Base-by-base conservation (phyloP, 371 early-diverging fungal species). In the Zychaea mexicana region DNA sequence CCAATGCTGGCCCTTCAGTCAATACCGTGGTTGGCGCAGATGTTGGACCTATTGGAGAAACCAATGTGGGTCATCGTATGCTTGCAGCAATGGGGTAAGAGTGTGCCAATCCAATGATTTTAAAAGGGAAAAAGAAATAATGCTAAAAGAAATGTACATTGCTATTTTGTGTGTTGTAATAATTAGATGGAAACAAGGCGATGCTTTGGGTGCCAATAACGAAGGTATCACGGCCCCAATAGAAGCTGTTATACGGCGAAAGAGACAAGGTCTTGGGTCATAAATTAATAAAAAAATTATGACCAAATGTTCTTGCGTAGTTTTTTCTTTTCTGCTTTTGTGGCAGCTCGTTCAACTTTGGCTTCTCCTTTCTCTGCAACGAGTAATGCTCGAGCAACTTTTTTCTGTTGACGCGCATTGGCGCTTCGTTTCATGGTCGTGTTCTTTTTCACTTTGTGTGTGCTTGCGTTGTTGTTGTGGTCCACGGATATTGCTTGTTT, bases 191-290 rank as follows among this genome's bases (percentile, higher is more conserved):
- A 82, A 72, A 53, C 90, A 90, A 46, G 97, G 97, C 19, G 79
- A 89, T 63, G 91, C 92, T 21, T 79, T 96, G 24, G 97, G 97
- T 12, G 78, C 82, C 49, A 82, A 85, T 7, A 90, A 89, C 15
- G 82, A 77, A 19, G 97, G 97, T 60, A 94, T 95, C 33, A 77
- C 88, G 2, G 86, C 85, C 28, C 96, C 97, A 0, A 91, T 97
- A 55, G 92, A 95, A 52, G 95, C 92, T 17, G 81, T 94, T 60
- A 71, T 94, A 39, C 90, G 96, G 12, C 88, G 85, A 38, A 83
- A 86, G 42, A 81, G 88, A 30, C 72, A 78, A 67, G 96, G 96
- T 59, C 86, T 97, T 19, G 94, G 92, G n/a, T 73, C 86, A 33
- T 88, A 78, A 75, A 49, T 31, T 36, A 57, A 19, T 19, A 57